These are phyloP conservation scores for Aspergillus olivimuriae DNA, from an alignment of 495 filamentous ascomycete species.

Conservation along the genomic window DNA sequence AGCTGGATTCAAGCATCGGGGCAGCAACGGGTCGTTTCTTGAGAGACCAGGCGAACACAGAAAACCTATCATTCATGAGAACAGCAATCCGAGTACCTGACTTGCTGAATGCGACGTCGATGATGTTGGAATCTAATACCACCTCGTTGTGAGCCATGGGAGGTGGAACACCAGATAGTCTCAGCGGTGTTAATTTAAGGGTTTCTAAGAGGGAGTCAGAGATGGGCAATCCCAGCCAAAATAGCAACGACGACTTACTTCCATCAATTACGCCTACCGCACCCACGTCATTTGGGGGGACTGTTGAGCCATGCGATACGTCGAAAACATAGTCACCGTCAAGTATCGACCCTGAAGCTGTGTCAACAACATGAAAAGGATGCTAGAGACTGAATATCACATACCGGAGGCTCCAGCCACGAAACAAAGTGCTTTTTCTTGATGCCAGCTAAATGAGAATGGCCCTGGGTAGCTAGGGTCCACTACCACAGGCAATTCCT, in stretches of 20 bases:
- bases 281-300: slow-evolving; percentile 71
- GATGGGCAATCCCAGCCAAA: neutral
- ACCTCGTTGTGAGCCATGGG: slow-evolving; percentile 86
- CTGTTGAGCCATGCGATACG: slow-evolving; percentile 59
- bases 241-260: slow-evolving; percentile 34
- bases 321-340: slow-evolving; percentile 64
- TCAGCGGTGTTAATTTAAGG: slow-evolving; percentile 80
- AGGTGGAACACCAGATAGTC: slow-evolving; percentile 78
- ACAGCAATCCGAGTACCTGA: slow-evolving; percentile 64
- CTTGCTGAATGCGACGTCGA: slow-evolving; percentile 70
- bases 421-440: slow-evolving; percentile 69
- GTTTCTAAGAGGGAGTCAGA: slow-evolving; percentile 33
- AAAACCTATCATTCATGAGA: slow-evolving; percentile 55
- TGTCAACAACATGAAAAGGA: slow-evolving; percentile 1
- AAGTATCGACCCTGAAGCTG: slow-evolving; percentile 36
- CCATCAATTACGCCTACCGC: slow-evolving; percentile 86
- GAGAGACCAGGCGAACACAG: slow-evolving; percentile 58
- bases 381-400: neutral
- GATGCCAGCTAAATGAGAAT: slow-evolving; percentile 65
- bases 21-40: slow-evolving; percentile 40
- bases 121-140: slow-evolving; percentile 49
- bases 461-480: slow-evolving; percentile 19
- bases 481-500: slow-evolving; percentile 57
- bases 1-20: slow-evolving; percentile 41
- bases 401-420: slow-evolving; percentile 42